Percentiles rank a stretch among this genome's conserved stretches.
phyloP scores from a whole-genome alignment of 2,329 filamentous ascomycete genomes.

The Bimuria novae-zelandiae region DNA sequence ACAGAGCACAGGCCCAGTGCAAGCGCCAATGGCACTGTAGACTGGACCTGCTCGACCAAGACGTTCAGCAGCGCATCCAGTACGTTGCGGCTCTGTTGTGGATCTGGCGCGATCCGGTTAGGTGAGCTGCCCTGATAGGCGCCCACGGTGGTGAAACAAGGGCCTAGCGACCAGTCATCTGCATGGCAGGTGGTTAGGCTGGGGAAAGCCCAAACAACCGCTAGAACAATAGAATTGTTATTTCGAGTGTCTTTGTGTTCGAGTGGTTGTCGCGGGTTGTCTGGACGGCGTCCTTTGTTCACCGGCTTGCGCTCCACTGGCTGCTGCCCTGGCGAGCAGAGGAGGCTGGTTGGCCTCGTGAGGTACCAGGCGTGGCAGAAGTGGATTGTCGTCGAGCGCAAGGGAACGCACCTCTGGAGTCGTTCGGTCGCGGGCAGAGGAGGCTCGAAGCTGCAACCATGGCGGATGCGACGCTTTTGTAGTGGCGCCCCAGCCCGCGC shows the following conservation, averaged over 20 bases:
- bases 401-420: constrained; percentile 45
- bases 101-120: constrained; percentile 40
- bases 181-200: constrained; percentile 40
- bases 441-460: constrained; percentile 33
- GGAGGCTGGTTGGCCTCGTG: constrained; percentile 27
- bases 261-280: constrained; percentile 38
- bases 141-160: constrained; percentile 41
- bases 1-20: constrained; percentile 40
- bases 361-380: constrained; percentile 31
- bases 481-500: constrained; percentile 18
- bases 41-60: constrained; percentile 43
- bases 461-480: constrained; percentile 40
- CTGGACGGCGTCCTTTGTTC: constrained; percentile 41
- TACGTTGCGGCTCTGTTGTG: constrained; percentile 50
- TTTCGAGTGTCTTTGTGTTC: constrained; percentile 34
- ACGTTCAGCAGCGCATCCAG: constrained; percentile 49
- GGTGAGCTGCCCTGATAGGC: constrained; percentile 44
- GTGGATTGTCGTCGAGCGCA: constrained; percentile 38
- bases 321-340: constrained; percentile 27
- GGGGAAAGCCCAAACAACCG: constrained; percentile 42
- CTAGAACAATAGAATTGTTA: constrained; percentile 36
- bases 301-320: constrained; percentile 44
- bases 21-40: constrained; percentile 45
- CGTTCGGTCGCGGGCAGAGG: constrained; percentile 38
- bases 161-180: constrained; percentile 46